Evolutionary conservation across 2,329 filamentous ascomycete genomes (phyloP).

Genomic region (Mollisia scopiformis): DNA sequence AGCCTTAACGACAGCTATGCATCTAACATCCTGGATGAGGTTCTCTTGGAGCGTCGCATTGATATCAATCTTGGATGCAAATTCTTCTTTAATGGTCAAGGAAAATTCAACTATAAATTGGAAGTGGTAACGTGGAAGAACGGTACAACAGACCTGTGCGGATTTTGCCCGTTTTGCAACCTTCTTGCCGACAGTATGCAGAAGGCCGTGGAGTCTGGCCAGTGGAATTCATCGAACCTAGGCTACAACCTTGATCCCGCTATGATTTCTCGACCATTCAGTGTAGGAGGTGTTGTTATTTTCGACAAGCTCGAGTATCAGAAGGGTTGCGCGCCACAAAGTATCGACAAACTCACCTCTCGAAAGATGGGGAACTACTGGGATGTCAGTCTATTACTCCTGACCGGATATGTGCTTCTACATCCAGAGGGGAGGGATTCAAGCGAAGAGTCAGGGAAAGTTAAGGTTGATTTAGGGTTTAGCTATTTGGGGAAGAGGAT

Average conservation of each 20-base stretch:
- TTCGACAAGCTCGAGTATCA: background rate
- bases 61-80: background rate
- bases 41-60: background rate
- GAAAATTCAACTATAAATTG: background rate
- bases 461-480: background rate
- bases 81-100: background rate
- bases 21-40: background rate
- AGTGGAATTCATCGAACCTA: background rate
- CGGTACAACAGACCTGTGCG: background rate
- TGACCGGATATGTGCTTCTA: background rate
- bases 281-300: background rate
- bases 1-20: too few species aligned
- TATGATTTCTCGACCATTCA: too few species aligned
- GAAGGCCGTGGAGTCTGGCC: background rate
- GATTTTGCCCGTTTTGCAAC: background rate
- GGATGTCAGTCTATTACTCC: background rate
- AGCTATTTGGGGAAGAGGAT: background rate
- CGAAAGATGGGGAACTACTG: background rate
- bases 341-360: background rate
- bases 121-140: background rate
- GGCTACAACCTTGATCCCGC: background rate
- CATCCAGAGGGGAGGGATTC: background rate
- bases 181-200: background rate
- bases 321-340: background rate
- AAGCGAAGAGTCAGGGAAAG: background rate